A percentile compares a stretch with the other conserved stretches of the same genome.
These are phyloP conservation scores for Polyporus arcularius DNA, from an alignment of 768 basidiomycete species.

Conservation along the genomic window DNA sequence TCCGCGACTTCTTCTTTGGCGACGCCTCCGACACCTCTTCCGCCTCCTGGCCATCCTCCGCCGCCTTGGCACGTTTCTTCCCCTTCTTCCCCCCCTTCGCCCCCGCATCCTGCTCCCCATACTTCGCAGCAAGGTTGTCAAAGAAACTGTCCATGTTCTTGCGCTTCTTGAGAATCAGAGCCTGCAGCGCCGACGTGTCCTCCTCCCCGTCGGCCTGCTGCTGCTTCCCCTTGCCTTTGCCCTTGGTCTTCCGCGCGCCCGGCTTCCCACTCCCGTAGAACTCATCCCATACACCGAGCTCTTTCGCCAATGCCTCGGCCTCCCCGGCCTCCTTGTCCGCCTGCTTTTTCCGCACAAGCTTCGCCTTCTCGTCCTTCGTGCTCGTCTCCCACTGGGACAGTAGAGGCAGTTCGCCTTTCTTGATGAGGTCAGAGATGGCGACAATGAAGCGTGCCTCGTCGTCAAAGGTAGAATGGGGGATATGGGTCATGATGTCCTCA, in stretches of 20 bases:
- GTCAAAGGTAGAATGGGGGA: slow-evolving; percentile 81
- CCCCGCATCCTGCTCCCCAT: slow-evolving; percentile 50
- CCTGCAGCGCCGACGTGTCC: slow-evolving; percentile 72
- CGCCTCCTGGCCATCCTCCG: slow-evolving; percentile 44
- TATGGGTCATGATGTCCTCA: slow-evolving; percentile 76
- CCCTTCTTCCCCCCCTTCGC: slow-evolving; percentile 55
- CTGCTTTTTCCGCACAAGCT: slow-evolving; percentile 69
- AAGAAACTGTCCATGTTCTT: slow-evolving; percentile 73
- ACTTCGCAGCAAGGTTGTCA: slow-evolving; percentile 74
- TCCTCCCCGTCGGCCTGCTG: slow-evolving; percentile 41
- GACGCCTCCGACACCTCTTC: slow-evolving; percentile 42
- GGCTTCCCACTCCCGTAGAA: slow-evolving; percentile 81
- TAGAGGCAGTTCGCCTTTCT: slow-evolving; percentile 54
- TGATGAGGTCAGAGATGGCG: slow-evolving; percentile 67
- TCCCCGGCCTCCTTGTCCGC: slow-evolving; percentile 80
- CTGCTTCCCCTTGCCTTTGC: slow-evolving; percentile 47
- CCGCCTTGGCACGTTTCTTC: slow-evolving; percentile 37
- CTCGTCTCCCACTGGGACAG: slow-evolving; percentile 67
- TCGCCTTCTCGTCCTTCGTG: slow-evolving; percentile 79
- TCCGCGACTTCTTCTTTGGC: slow-evolving; percentile 33
- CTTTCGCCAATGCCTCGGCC: slow-evolving; percentile 81
- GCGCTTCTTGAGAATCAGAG: slow-evolving; percentile 78
- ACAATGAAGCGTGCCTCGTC: slow-evolving; percentile 87
- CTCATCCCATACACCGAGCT: slow-evolving; percentile 93
- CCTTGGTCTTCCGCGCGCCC: slow-evolving; percentile 56